Conservation (phyloP, 2,329 filamentous ascomycete genomes). For the Cladophialophora exuberans region DNA sequence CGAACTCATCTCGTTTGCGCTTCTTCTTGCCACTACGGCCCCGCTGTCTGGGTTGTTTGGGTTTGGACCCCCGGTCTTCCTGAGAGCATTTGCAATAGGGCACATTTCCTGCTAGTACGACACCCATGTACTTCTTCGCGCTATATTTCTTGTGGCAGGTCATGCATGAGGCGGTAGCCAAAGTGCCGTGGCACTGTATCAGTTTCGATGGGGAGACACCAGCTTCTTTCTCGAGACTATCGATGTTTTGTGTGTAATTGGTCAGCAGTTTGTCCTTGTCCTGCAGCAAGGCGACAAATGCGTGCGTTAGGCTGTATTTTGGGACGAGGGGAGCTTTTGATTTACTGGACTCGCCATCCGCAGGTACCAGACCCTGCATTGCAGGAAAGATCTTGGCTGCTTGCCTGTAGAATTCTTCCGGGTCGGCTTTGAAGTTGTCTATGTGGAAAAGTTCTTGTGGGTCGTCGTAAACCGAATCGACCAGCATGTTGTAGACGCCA, state of each 20-base stretch:
- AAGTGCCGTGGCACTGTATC: conserved; percentile 95
- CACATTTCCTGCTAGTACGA: conserved; percentile 75
- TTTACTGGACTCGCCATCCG: conserved; percentile 1
- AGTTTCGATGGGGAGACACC: conserved; percentile 81
- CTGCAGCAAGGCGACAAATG: conserved; percentile 88
- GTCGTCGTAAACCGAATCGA: conserved; percentile 75
- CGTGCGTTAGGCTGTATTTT: conserved; percentile 87
- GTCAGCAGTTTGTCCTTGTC: conserved; percentile 86
- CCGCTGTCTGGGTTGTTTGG: conserved; percentile 7
- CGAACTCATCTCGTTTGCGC: conserved; percentile 32
- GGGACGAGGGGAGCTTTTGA: conserved; percentile 44
- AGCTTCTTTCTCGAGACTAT: conserved; percentile 88
- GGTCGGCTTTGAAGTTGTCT: conserved; percentile 80
- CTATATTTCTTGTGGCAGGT: conserved; percentile 75
- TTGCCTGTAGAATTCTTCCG: conserved; percentile 75
- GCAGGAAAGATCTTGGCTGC: conserved; percentile 75
- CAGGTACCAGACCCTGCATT: conserved; percentile 43
- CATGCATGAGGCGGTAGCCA: conserved; percentile 87
- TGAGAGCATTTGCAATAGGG: conserved; percentile 64
- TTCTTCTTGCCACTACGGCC: conserved; percentile 27
- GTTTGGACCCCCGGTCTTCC: conserved; percentile 7
- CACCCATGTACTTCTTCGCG: conserved; percentile 77
- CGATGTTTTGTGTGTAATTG: conserved; percentile 98
- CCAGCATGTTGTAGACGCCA: conserved; percentile 58
- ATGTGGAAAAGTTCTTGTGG: conserved; percentile 98